Percentiles rank a stretch among this genome's conserved stretches.
Evolutionary conservation across 2,329 filamentous ascomycete genomes (phyloP).

Genomic region (Aquanectria penicillioides): DNA sequence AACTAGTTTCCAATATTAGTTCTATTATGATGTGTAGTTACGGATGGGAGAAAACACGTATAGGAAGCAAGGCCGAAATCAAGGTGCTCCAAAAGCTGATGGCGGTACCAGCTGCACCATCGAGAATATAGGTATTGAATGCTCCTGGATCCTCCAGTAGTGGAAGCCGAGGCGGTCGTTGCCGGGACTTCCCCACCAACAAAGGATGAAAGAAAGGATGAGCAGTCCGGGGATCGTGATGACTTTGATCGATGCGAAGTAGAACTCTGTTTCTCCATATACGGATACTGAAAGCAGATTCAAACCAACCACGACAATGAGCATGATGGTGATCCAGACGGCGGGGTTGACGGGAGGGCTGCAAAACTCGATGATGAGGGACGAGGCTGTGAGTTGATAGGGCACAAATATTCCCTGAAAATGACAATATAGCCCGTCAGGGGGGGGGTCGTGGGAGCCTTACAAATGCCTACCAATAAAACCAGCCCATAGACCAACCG

Average conservation of each 20-base stretch:
- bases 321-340: constrained; percentile 20
- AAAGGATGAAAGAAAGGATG: neutral
- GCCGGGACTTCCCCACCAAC: constrained; percentile 74
- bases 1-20: constrained; percentile 65
- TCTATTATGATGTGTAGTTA: no score
- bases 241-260: neutral
- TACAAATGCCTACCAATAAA: constrained; percentile 53
- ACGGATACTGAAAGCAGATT: neutral
- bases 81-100: no score
- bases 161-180: constrained; percentile 74
- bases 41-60: constrained; percentile 71
- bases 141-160: constrained; percentile 71
- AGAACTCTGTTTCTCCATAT: constrained; percentile 3
- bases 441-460: no score
- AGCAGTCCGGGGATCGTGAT: constrained; percentile 4
- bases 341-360: constrained; percentile 24
- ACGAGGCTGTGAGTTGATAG: constrained; percentile 27
- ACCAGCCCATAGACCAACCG: constrained; percentile 54
- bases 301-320: neutral
- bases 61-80: no score
- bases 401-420: constrained; percentile 27
- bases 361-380: constrained; percentile 36
- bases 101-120: constrained; percentile 71
- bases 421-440: no score
- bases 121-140: constrained; percentile 69